A percentile compares a stretch with the other conserved stretches of the same genome.
Conservation (phyloP, 768 basidiomycete genomes). For the Psilocybe azurescens region DNA sequence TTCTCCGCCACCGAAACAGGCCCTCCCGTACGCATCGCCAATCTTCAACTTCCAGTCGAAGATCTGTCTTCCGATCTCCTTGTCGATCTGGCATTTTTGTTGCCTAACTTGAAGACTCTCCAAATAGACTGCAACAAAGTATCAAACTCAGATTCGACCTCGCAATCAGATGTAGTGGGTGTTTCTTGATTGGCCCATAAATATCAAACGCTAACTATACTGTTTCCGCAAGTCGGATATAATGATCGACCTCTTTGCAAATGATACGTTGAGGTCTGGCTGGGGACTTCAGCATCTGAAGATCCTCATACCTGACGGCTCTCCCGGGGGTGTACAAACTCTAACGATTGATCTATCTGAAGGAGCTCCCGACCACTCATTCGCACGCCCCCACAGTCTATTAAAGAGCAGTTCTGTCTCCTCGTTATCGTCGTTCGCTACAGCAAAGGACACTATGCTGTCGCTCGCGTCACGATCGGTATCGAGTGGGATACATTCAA, state of each 20-base stretch:
- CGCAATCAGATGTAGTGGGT: not conserved
- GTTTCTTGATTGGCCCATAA: not conserved
- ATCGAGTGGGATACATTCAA: not conserved
- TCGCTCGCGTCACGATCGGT: not conserved
- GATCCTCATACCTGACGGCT: not conserved
- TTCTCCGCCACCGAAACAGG: not conserved
- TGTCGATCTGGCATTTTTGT: conserved; percentile 5
- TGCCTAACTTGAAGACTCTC: conserved; percentile 18
- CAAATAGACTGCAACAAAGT: conserved; percentile 18
- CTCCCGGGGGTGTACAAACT: not conserved
- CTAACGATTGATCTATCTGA: not conserved
- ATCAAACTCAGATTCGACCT: too few relatives aligned
- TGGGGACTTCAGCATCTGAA: not conserved
- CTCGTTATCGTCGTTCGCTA: not conserved
- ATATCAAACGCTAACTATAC: not conserved
- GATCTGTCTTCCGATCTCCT: conserved; percentile 17
- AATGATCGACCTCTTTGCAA: not conserved
- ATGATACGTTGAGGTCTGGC: not conserved
- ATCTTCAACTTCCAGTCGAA: conserved; percentile 18
- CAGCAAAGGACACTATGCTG: not conserved
- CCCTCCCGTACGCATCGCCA: conserved; percentile 5
- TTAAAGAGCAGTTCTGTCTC: not conserved
- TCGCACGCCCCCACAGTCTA: not conserved
- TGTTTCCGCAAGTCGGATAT: not conserved
- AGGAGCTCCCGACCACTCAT: not conserved